These are phyloP conservation scores for Stemphylium lycopersici DNA, from an alignment of 2,329 filamentous ascomycete species.

Conservation along the genomic window DNA sequence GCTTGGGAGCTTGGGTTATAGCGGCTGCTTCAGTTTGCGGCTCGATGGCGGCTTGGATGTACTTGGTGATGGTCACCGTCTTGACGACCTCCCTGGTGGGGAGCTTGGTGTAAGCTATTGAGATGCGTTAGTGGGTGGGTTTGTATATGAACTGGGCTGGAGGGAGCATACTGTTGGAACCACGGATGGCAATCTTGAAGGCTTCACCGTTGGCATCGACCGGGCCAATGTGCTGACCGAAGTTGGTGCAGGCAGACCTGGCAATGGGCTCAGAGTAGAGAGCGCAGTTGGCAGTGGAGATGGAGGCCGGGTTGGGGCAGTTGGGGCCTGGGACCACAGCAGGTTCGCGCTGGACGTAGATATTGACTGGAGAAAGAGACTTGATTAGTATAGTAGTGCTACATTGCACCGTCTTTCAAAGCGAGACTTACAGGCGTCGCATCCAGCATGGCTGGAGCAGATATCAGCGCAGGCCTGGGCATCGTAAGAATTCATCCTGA, in stretches of 20 bases:
- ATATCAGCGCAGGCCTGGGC: constrained; percentile 7
- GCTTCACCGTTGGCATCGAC: constrained; percentile 11
- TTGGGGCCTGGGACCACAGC: constrained; percentile 5
- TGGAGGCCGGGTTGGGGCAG: constrained; percentile 26
- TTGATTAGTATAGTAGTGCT: neutral
- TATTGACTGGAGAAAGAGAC: constrained; percentile 21
- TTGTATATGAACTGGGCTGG: neutral
- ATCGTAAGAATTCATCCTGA: constrained; percentile 10
- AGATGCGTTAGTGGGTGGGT: neutral
- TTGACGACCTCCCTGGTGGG: neutral
- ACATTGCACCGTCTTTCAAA: no score
- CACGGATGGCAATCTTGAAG: constrained; percentile 17
- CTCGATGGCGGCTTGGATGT: neutral
- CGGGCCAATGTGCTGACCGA: constrained; percentile 16
- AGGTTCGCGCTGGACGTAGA: constrained; percentile 26
- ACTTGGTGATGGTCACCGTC: neutral
- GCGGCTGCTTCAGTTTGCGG: no score
- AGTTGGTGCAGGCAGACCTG: constrained; percentile 9
- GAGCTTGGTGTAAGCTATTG: constrained; percentile 6
- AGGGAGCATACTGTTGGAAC: constrained; percentile 23
- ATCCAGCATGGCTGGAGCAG: constrained; percentile 7
- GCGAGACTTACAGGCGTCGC: constrained; percentile 12
- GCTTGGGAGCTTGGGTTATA: no score
- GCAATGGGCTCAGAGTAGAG: constrained; percentile 15
- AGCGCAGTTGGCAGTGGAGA: constrained; percentile 16